Evolutionary conservation across 352 stramenopile genomes (phyloP).

Genomic region (Thalassiosira exigua): DNA sequence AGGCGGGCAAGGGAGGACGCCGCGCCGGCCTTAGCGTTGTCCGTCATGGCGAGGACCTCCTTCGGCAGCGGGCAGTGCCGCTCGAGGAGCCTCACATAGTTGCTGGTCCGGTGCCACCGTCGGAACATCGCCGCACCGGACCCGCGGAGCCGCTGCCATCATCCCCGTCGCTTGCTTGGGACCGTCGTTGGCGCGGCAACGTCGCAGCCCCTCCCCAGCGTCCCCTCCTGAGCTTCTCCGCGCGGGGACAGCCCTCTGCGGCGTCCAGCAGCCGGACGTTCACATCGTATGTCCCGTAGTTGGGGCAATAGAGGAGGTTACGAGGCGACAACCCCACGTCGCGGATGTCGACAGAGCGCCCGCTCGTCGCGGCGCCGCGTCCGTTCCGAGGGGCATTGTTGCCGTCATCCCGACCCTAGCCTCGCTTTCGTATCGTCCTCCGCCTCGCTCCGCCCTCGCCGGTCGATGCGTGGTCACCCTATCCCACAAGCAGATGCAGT

Average conservation of each 20-base stretch:
- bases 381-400: too few relatives aligned
- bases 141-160: conserved; percentile 62
- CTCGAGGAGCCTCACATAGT: conserved; percentile 44
- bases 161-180: conserved; percentile 41
- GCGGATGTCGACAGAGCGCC: background rate
- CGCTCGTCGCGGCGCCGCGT: too few relatives aligned
- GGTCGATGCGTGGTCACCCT: conserved; percentile 24
- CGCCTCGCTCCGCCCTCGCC: conserved; percentile 2
- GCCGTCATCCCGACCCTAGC: too few relatives aligned
- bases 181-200: background rate
- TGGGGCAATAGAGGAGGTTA: conserved; percentile 41
- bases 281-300: background rate
- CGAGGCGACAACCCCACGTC: conserved; percentile 43
- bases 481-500: conserved; percentile 44
- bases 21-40: conserved; percentile 19
- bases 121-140: conserved; percentile 63
- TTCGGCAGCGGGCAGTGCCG: conserved; percentile 3
- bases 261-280: conserved; percentile 50
- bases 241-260: conserved; percentile 50
- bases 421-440: background rate
- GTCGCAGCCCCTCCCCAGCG: background rate
- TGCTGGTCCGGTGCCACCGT: conserved; percentile 53
- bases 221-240: background rate
- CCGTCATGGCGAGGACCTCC: background rate
- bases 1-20: conserved; percentile 45